Conservation (phyloP, 1,139 yeast genomes). For the Suhomyces kunorum region DNA sequence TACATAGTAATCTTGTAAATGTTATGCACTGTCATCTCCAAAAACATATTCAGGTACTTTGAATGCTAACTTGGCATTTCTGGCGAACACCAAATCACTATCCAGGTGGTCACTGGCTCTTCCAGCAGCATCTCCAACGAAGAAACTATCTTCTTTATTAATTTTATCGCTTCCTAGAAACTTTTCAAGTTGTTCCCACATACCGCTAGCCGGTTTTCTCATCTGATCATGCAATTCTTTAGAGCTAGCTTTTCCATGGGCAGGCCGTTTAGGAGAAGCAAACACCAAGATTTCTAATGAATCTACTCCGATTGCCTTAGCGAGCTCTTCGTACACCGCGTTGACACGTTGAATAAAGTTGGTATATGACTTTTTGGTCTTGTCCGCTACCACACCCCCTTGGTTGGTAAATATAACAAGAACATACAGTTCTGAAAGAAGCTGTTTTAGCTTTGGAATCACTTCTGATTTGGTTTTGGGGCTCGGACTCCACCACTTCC, state of each 20-base stretch:
- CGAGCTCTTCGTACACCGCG: slow-evolving; percentile 31
- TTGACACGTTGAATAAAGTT: slow-evolving; percentile 50
- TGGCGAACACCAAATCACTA: slow-evolving; percentile 71
- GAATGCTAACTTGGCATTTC: slow-evolving; percentile 53
- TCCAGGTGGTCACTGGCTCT: slow-evolving; percentile 74
- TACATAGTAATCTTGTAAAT: slow-evolving; percentile 4
- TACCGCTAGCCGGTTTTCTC: slow-evolving; percentile 78
- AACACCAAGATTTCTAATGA: slow-evolving; percentile 48
- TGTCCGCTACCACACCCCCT: slow-evolving; percentile 56
- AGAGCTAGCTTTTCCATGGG: slow-evolving; percentile 26
- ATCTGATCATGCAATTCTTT: slow-evolving; percentile 40
- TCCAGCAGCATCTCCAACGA: slow-evolving; percentile 98
- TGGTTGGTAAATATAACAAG: slow-evolving; percentile 85
- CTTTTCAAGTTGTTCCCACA: slow-evolving; percentile 57
- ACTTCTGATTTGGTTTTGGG: slow-evolving; percentile 21
- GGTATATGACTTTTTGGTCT: slow-evolving; percentile 51
- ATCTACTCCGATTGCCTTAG: slow-evolving; percentile 3
- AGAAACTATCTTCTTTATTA: slow-evolving; percentile 53
- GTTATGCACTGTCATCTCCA: slow-evolving; percentile 9
- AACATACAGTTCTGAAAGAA: slow-evolving; percentile 29
- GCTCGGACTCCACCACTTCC: slow-evolving; percentile 59
- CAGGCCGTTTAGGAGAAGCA: slow-evolving; percentile 61
- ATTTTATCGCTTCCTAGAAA: slow-evolving; percentile 37
- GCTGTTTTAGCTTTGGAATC: slow-evolving; percentile 27
- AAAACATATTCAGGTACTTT: slow-evolving; percentile 67